These are phyloP conservation scores for Scleroderma bovista DNA, from an alignment of 768 basidiomycete genomes.

Conservation along the genomic window DNA sequence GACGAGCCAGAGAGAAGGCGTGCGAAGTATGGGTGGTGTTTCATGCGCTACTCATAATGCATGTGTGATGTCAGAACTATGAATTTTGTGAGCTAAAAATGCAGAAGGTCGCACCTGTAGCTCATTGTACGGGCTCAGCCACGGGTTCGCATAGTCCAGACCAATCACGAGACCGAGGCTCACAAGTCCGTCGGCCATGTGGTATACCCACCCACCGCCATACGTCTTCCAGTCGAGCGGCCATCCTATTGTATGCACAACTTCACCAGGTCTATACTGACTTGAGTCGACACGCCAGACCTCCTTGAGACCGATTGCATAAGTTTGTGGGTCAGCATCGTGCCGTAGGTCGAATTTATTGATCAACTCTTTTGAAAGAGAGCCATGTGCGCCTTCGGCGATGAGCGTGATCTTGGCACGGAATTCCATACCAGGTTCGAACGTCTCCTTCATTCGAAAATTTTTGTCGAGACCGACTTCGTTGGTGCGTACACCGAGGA, in stretches of 20 bases:
- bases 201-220: slow-evolving; percentile 93
- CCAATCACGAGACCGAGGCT: slow-evolving; percentile 89
- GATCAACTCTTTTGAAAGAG: slow-evolving; percentile 75
- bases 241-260: slow-evolving; percentile 95
- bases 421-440: slow-evolving; percentile 97
- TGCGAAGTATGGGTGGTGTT: slow-evolving; percentile 91
- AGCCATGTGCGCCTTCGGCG: slow-evolving; percentile 94
- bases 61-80: slow-evolving; percentile 5
- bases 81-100: not conserved
- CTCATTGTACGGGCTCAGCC: slow-evolving; percentile 86
- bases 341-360: slow-evolving; percentile 68
- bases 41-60: slow-evolving; percentile 60
- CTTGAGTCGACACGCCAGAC: slow-evolving; percentile 83
- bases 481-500: slow-evolving; percentile 80
- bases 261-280: slow-evolving; percentile 59
- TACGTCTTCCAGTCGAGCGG: slow-evolving; percentile 73
- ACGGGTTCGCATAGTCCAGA: slow-evolving; percentile 92
- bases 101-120: slow-evolving; percentile 62
- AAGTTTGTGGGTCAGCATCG: slow-evolving; percentile 79
- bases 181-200: slow-evolving; percentile 90
- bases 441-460: slow-evolving; percentile 73
- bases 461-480: slow-evolving; percentile 87
- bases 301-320: slow-evolving; percentile 94
- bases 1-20: slow-evolving; percentile 68
- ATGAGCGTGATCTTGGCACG: slow-evolving; percentile 86